phyloP scores from a whole-genome alignment of 2,329 filamentous ascomycete species.

The Fusarium pininemorale region DNA sequence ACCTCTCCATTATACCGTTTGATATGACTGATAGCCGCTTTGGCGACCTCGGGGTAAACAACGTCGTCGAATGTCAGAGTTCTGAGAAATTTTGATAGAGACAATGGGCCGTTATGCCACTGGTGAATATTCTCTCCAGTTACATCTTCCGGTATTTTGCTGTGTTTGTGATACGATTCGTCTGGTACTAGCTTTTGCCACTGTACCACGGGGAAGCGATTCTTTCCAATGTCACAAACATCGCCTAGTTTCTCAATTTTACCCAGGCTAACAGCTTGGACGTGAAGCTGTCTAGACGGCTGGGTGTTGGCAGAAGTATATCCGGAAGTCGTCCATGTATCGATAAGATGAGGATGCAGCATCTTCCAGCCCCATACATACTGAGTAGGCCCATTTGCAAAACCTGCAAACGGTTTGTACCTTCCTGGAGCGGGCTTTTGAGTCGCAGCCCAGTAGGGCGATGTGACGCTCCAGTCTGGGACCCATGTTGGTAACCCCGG shows the following conservation, averaged over 20 bases:
- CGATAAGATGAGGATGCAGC: background rate
- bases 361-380: background rate
- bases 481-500: background rate
- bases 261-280: background rate
- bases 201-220: background rate
- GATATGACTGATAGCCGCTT: background rate
- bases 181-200: background rate
- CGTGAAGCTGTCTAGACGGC: background rate
- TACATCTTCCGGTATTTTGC: accelerated
- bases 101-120: background rate
- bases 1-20: background rate
- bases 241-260: background rate
- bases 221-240: background rate
- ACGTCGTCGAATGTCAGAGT: background rate
- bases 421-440: background rate
- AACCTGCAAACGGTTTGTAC: background rate
- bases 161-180: background rate
- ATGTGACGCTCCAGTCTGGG: background rate
- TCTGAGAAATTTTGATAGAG: background rate
- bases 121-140: accelerated
- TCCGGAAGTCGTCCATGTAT: background rate
- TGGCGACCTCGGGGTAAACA: background rate
- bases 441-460: background rate
- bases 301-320: background rate
- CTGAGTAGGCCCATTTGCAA: background rate